These are phyloP conservation scores for Mycosphaerella sp. DNA, from an alignment of 2,329 filamentous ascomycete genomes.

Conservation along the genomic window DNA sequence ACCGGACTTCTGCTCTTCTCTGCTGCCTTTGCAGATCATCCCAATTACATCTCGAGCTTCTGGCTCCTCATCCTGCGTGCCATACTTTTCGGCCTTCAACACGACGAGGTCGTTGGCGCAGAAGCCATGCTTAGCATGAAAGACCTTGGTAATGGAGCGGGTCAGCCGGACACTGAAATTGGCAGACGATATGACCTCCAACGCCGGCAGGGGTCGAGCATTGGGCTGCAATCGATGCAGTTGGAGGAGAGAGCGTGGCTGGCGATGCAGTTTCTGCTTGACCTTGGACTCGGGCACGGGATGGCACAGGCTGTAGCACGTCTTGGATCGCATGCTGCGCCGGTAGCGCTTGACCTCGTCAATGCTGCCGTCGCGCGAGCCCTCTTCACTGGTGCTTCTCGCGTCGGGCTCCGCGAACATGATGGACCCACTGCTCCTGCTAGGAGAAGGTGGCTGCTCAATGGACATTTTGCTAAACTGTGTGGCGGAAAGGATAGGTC, in stretches of 20 bases:
- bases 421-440: conserved; percentile 23
- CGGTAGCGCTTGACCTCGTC: conserved; percentile 24
- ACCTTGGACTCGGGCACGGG: conserved; percentile 54
- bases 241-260: conserved; percentile 64
- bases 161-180: conserved; percentile 54
- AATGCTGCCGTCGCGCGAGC: conserved; percentile 31
- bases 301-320: conserved; percentile 60
- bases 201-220: conserved; percentile 57
- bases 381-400: conserved; percentile 26
- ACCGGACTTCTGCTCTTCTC: conserved; percentile 40
- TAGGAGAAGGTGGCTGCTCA: conserved; percentile 24
- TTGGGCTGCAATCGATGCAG: conserved; percentile 59
- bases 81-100: conserved; percentile 63
- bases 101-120: conserved; percentile 64
- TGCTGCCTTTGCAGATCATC: conserved; percentile 52
- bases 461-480: conserved; percentile 7
- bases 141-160: conserved; percentile 57
- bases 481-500: conserved; percentile 21
- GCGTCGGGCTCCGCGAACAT: conserved; percentile 34
- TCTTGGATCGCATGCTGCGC: conserved; percentile 46
- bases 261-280: conserved; percentile 57
- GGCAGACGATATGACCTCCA: conserved; percentile 61
- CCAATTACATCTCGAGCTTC: conserved; percentile 56
- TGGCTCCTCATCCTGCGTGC: conserved; percentile 46
- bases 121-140: conserved; percentile 57